A percentile compares a stretch with the other conserved stretches of the same genome.
These are phyloP conservation scores for Lichtheimia corymbifera DNA, from an alignment of 371 early-diverging fungal species.

Conservation along the genomic window DNA sequence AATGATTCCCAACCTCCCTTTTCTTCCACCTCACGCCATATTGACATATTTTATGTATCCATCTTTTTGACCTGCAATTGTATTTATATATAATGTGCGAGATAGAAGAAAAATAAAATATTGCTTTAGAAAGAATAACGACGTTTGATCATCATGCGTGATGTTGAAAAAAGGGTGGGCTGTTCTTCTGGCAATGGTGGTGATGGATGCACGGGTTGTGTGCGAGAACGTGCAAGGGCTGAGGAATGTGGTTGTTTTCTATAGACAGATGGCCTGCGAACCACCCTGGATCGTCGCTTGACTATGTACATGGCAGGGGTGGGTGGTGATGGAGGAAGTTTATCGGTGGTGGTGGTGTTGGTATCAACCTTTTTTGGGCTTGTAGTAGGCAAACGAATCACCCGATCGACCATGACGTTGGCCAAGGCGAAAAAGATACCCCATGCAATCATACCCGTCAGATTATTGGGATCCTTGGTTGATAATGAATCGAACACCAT, in stretches of 20 bases:
- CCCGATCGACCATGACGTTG: conserved; percentile 34
- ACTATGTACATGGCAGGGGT: neutral
- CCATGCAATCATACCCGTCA: conserved; percentile 37
- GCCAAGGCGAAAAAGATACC: conserved; percentile 37
- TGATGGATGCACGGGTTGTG: conserved; percentile 1
- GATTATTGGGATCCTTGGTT: conserved; percentile 12
- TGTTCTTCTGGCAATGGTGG: neutral
- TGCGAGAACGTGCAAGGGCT: conserved; percentile 6
- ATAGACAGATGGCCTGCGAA: conserved; percentile 8
- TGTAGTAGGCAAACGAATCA: neutral
- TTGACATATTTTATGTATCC: too few species aligned
- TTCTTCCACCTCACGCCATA: too few species aligned
- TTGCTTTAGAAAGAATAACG: conserved; percentile 8
- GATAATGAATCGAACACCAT: conserved; percentile 33
- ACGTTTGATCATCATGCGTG: conserved; percentile 2
- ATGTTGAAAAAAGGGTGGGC: neutral
- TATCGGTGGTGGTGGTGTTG: neutral
- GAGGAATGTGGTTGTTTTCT: conserved; percentile 5
- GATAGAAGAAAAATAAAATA: neutral
- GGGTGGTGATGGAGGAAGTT: neutral
- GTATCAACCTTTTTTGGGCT: neutral
- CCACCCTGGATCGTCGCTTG: conserved; percentile 5
- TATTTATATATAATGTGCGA: neutral
- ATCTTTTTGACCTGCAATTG: too few species aligned
- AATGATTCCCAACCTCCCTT: too few species aligned